These are phyloP conservation scores for Trametes cingulata DNA, from an alignment of 768 basidiomycete species.

Conservation along the genomic window DNA sequence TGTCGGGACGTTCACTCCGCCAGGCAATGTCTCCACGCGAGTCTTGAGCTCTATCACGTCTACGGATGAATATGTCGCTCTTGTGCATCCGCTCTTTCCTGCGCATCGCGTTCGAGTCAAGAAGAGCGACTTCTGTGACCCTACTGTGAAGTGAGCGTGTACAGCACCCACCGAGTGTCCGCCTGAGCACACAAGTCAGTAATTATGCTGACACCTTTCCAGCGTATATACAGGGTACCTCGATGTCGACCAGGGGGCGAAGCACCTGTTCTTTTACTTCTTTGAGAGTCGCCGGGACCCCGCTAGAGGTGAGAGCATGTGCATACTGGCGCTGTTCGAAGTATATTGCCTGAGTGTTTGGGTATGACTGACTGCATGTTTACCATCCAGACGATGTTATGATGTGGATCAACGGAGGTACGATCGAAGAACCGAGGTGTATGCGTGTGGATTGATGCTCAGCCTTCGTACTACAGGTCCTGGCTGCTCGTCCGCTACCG, in stretches of 20 bases:
- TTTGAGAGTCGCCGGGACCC: slow-evolving; percentile 56
- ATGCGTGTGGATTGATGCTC: neutral
- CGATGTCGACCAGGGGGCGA: slow-evolving; percentile 49
- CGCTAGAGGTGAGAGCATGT: slow-evolving; percentile 32
- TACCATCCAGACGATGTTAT: slow-evolving; percentile 53
- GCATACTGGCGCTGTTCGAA: neutral
- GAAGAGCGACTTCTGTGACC: slow-evolving; percentile 62
- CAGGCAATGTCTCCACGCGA: slow-evolving; percentile 14
- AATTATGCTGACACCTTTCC: neutral
- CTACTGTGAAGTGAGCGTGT: slow-evolving; percentile 53
- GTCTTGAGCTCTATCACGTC: slow-evolving; percentile 31
- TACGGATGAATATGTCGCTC: slow-evolving; percentile 23
- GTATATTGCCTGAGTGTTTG: neutral
- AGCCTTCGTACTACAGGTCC: slow-evolving; percentile 43
- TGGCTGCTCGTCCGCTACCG: slow-evolving; percentile 54
- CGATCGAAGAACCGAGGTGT: neutral
- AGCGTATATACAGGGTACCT: slow-evolving; percentile 51
- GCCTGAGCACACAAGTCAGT: neutral
- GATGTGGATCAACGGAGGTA: slow-evolving; percentile 71
- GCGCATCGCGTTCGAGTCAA: slow-evolving; percentile 57
- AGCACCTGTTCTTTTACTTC: slow-evolving; percentile 60
- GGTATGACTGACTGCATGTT: neutral
- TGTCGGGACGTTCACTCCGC: neutral
- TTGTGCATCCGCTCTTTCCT: slow-evolving; percentile 50
- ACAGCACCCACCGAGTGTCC: neutral